Evolutionary conservation across 2,329 filamentous ascomycete species (phyloP), one percentile per base, ranked within the genome.

Genomic region (Chaetomiaceae sp.): DNA sequence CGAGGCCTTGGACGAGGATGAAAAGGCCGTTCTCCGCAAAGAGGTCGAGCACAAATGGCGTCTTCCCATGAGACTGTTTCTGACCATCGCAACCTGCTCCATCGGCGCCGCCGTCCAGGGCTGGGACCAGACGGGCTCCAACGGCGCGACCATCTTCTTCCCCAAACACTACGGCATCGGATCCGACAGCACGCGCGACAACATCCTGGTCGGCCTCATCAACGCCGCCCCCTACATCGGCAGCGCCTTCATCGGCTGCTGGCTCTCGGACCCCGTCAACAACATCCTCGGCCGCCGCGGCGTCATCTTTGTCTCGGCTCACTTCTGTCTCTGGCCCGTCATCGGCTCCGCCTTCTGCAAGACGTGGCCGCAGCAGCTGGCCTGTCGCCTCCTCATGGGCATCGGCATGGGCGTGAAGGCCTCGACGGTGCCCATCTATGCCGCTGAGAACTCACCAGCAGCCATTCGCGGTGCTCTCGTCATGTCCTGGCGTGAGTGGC

Each of bases 341-440:
- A 80, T 90, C 55, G 85, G 83, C n/a, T 82, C 78, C 47, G 86
- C 79, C 0, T 86, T 89, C 57, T 81, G 83, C 48, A 79, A 86
- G 55, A 83, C 77, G 0, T 92, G 87, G 86, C 75, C 73, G 64
- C 79, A 88, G 61, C 78, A 90, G 58, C 76, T 93, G 52, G 74
- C 80, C 37, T 83, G 82, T 43, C 82, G 89, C 37, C 78, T 92
- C 55, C 73, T 87, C 12, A 77, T 92, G 54, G 89, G 89, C 9
- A 79, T 93, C 40, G 87, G 85, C 1, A 89, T 91, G 71, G 87
- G 87, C 23, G 76, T 85, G 14, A 90, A 90, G 63, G 82, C 82
- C 17, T 81, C 81, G 0, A 84, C 80, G 10, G 85, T 89, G 2
- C 87, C 87, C 0, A 83, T 91, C 23, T 91, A 87, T 60, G 83